Percentiles rank a stretch among this genome's conserved stretches.
Evolutionary conservation across 805 yeast genomes (phyloP).

Genomic region (Starmerella bombi): DNA sequence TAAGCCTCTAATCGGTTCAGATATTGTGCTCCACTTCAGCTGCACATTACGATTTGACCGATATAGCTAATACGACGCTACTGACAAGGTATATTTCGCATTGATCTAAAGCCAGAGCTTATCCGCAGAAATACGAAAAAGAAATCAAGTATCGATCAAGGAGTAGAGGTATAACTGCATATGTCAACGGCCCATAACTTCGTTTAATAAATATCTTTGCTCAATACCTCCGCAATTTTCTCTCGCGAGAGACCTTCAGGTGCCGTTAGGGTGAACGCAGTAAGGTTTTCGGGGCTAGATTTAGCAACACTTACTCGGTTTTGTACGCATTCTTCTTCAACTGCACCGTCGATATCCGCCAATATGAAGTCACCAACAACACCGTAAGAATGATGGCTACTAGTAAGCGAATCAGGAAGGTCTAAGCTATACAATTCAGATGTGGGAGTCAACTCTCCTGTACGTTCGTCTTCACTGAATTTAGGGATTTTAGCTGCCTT

Average conservation of each 20-base stretch:
- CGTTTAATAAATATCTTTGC: too few relatives aligned
- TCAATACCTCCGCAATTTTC: neutral
- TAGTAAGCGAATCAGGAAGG: slow-evolving; percentile 31
- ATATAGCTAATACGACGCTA: too few relatives aligned
- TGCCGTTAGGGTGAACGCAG: slow-evolving; percentile 1
- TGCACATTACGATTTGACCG: too few relatives aligned
- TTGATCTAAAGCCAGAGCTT: too few relatives aligned
- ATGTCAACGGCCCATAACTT: too few relatives aligned
- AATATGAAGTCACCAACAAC: slow-evolving; percentile 37
- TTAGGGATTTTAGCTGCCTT: slow-evolving; percentile 48
- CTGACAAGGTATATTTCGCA: too few relatives aligned
- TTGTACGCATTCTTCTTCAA: slow-evolving; percentile 53
- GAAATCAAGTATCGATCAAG: too few relatives aligned
- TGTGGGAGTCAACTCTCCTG: slow-evolving; percentile 33
- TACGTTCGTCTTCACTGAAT: slow-evolving; percentile 47
- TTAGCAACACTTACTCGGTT: slow-evolving; percentile 40
- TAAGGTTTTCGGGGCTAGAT: neutral
- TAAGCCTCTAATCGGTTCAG: too few relatives aligned
- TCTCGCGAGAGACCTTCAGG: slow-evolving; percentile 3
- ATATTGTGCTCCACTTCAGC: too few relatives aligned
- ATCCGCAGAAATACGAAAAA: too few relatives aligned
- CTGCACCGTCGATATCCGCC: slow-evolving; percentile 73
- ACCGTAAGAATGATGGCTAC: slow-evolving; percentile 42
- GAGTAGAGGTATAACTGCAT: too few relatives aligned
- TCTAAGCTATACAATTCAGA: slow-evolving; percentile 26